A percentile compares a stretch with the other conserved stretches of the same genome.
phyloP scores from a whole-genome alignment of 1,284 basidiomycete genomes.

The Cutaneotrichosporon mucoides region DNA sequence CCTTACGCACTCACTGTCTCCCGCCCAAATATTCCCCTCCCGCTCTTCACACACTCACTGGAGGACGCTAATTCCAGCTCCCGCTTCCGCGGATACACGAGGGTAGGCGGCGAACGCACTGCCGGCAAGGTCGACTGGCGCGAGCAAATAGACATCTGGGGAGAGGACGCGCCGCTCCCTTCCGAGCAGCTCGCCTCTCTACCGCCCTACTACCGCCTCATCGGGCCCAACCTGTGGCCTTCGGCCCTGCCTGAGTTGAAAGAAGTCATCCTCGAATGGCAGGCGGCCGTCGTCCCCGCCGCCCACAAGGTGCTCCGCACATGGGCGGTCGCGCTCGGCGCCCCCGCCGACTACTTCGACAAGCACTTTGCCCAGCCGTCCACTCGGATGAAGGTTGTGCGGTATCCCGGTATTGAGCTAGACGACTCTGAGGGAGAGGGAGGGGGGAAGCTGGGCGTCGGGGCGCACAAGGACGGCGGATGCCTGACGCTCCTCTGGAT shows the following conservation, averaged over 20 bases:
- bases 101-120: constrained; percentile 17
- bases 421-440: too few relatives aligned
- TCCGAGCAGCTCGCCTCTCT: neutral
- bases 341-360: constrained; percentile 17
- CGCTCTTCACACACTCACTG: too few relatives aligned
- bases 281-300: constrained; percentile 6
- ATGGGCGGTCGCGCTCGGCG: constrained; percentile 16
- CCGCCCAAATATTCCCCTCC: too few relatives aligned
- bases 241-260: constrained; percentile 3
- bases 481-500: constrained; percentile 19
- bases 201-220: constrained; percentile 15
- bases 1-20: too few relatives aligned
- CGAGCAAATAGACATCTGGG: constrained; percentile 18
- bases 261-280: constrained; percentile 15
- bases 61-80: constrained; percentile 2
- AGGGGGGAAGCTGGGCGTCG: constrained; percentile 9
- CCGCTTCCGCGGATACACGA: constrained; percentile 19
- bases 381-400: constrained; percentile 20
- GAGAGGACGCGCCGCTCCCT: constrained; percentile 6
- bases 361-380: constrained; percentile 11
- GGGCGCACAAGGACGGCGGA: constrained; percentile 20
- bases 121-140: constrained; percentile 17
- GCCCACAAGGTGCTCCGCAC: constrained; percentile 17
- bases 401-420: constrained; percentile 8
- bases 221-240: constrained; percentile 20